Base-by-base conservation (phyloP, 441 rosid genomes). In the Erodium chrysanthum region DNA sequence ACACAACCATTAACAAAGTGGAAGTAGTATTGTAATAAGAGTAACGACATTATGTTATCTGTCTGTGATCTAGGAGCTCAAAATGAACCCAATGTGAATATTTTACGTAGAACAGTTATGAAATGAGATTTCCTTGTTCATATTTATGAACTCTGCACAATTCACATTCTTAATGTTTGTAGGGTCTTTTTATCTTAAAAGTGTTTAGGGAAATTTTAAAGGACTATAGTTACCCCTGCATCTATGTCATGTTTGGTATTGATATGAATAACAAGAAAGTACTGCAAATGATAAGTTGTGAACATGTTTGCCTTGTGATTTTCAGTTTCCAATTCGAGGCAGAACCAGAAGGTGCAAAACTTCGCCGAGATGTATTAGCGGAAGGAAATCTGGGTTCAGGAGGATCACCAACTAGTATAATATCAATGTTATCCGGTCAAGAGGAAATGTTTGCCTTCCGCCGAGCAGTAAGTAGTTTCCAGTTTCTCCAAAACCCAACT, bases 401-500 rank as follows among this genome's bases (percentile, higher is more conserved):
- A 67, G 96, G 90, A 31, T 77, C 87, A 60, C 86, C 94, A 8
- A 44, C 81, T 73, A 83, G 89, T 22, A 90, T 92, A 6, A 79
- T 83, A 25, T 85, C 90, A 46, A 84, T 88, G 92, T 78, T 88
- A 42, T 88, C 94, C 21, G 91, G 96, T 29, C 84, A 86, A 80
- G 98, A 90, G 69, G 98, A 92, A 77, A 85, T 85, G 86, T 92
- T 92, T 79, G 97, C 98, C 65, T 92, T 92, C 80, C 88, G 85
- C 20, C 77, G 96, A 72, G 97, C 98, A 0, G 96, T 92, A 74
- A 88, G 92, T 81, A 40, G 29, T 71, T 14, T 68, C 70, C 52
- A 67, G 2, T 67, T 60, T 62, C 58, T 54, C 27, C 44, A 14
- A 12, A 23, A 0, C 15, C 35, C 0, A 52, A n/a, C 4, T 33